These are phyloP conservation scores for Suhomyces wounanorum DNA, from an alignment of 1,139 yeast genomes.

Conservation along the genomic window DNA sequence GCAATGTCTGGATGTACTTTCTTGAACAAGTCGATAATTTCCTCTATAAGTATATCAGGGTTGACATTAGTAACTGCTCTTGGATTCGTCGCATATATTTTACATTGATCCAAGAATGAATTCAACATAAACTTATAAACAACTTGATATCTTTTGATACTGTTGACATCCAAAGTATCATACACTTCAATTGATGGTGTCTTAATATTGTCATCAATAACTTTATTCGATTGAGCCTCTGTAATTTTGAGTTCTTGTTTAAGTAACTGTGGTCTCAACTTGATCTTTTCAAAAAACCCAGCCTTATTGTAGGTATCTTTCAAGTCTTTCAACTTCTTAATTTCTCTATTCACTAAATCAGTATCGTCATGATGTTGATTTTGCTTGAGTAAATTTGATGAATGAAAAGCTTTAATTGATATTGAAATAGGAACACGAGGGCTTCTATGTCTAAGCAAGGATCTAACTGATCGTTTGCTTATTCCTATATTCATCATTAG, in stretches of 20 bases:
- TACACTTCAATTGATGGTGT: slow-evolving; percentile 25
- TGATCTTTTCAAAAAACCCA: slow-evolving; percentile 29
- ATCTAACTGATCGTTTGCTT: slow-evolving; percentile 12
- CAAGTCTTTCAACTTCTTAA: slow-evolving; percentile 23
- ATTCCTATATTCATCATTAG: slow-evolving; percentile 7
- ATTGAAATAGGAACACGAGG: slow-evolving; percentile 3
- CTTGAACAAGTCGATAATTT: slow-evolving; percentile 25
- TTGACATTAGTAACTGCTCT: slow-evolving; percentile 15
- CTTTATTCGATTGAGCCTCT: slow-evolving; percentile 24
- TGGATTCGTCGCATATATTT: slow-evolving; percentile 14
- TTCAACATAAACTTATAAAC: slow-evolving; percentile 29
- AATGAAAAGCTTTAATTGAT: slow-evolving; percentile 3
- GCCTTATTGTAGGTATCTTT: slow-evolving; percentile 28
- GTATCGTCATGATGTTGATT: slow-evolving; percentile 7
- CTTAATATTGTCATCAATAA: slow-evolving; percentile 19
- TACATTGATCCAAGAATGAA: slow-evolving; percentile 31
- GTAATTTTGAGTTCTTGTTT: slow-evolving; percentile 30
- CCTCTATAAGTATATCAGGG: slow-evolving; percentile 25
- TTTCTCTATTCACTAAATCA: slow-evolving; percentile 23
- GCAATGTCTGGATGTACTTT: slow-evolving; percentile 22
- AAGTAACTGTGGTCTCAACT: slow-evolving; percentile 26
- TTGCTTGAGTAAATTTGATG: slow-evolving; percentile 1
- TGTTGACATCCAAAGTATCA: slow-evolving; percentile 24
- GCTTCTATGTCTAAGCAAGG: slow-evolving; percentile 6
- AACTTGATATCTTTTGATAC: slow-evolving; percentile 21